A percentile compares a stretch with the other conserved stretches of the same genome.
phyloP scores from a whole-genome alignment of 495 filamentous ascomycete species.

The Talaromyces liani region DNA sequence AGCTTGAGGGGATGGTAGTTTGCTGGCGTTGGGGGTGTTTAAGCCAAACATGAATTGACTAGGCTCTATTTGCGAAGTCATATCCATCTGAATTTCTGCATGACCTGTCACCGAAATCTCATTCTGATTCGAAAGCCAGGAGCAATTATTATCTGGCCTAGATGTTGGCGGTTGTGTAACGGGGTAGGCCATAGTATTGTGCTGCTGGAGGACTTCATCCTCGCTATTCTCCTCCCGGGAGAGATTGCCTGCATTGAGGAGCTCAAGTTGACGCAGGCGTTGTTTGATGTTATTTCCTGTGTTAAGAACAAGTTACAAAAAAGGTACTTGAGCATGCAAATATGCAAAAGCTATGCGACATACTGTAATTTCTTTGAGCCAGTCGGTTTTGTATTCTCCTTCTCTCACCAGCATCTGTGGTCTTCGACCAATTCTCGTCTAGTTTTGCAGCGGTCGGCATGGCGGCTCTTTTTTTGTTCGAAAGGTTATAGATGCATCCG shows the following conservation, averaged over 20 bases:
- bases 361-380: not conserved
- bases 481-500: not conserved
- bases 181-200: not conserved
- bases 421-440: not conserved
- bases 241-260: not conserved
- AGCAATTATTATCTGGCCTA: not conserved
- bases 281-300: constrained; percentile 4
- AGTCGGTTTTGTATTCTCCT: not conserved
- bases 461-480: not conserved
- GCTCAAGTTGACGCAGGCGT: not conserved
- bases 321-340: not conserved
- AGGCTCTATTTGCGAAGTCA: constrained; percentile 3
- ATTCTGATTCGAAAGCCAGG: constrained; percentile 1
- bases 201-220: not conserved
- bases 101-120: constrained; percentile 1
- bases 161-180: not conserved
- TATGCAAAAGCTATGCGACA: not conserved
- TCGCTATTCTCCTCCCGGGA: not conserved
- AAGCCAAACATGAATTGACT: not conserved
- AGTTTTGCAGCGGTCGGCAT: not conserved
- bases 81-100: constrained; percentile 3
- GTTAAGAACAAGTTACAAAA: not conserved
- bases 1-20: not conserved
- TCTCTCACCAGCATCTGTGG: not conserved
- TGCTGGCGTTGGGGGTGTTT: not conserved